Conservation (phyloP, 2,329 filamentous ascomycete species). For the Apiospora koreana region DNA sequence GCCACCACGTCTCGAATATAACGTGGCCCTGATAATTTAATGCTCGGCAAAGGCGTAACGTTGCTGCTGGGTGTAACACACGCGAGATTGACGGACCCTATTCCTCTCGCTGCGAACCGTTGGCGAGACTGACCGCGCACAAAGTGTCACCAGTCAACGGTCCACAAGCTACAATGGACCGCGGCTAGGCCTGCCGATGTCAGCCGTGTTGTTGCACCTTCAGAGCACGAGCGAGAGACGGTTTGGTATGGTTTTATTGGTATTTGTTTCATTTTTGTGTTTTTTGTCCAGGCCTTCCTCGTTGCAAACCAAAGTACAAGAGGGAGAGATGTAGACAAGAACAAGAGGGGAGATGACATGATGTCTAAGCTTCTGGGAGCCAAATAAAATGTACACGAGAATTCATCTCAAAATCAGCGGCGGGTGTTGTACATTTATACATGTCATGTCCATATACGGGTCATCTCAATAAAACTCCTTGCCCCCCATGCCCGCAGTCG, state of each 20-base stretch:
- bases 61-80: background rate
- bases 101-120: background rate
- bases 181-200: background rate
- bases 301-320: slow-evolving; percentile 8
- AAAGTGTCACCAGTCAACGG: background rate
- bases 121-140: background rate
- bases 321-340: background rate
- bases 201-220: background rate
- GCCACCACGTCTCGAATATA: background rate
- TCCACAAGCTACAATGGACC: background rate
- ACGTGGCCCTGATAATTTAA: background rate
- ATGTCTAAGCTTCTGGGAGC: background rate
- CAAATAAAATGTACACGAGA: slow-evolving; percentile 8
- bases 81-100: background rate
- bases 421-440: slow-evolving; percentile 25
- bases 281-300: background rate
- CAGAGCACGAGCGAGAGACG: background rate
- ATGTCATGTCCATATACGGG: slow-evolving; percentile 21
- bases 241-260: background rate
- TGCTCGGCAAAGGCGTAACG: background rate
- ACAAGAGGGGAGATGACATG: slow-evolving; percentile 10
- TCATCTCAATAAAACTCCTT: slow-evolving; percentile 12
- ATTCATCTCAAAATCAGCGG: slow-evolving; percentile 19
- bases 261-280: background rate
- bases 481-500: slow-evolving; percentile 14